Evolutionary conservation across 768 basidiomycete genomes (phyloP).

Genomic region (Bullera alba): DNA sequence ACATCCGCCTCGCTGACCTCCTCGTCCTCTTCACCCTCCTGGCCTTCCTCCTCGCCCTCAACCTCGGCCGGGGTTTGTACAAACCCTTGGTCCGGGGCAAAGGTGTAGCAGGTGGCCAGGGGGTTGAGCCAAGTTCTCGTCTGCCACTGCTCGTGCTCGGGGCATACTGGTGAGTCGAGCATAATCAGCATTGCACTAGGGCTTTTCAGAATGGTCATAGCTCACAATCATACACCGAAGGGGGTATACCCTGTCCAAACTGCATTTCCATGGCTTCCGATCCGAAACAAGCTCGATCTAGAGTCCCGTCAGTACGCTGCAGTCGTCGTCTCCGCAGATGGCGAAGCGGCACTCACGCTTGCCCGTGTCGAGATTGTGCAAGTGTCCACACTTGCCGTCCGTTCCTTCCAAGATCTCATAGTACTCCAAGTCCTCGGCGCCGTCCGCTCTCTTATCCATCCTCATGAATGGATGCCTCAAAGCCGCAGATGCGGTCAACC

Average conservation of each 20-base stretch:
- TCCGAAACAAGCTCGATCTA: constrained; percentile 28
- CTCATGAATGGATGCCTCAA: constrained; percentile 71
- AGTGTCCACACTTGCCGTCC: constrained; percentile 25
- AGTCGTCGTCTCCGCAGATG: neutral
- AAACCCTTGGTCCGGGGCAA: neutral
- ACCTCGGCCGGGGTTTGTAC: neutral
- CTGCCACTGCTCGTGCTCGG: constrained; percentile 37
- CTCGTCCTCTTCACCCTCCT: neutral
- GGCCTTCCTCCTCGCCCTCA: too few relatives aligned
- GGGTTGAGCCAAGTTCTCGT: constrained; percentile 24
- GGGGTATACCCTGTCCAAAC: constrained; percentile 34
- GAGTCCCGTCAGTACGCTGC: constrained; percentile 1
- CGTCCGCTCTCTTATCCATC: constrained; percentile 44
- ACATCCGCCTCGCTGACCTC: neutral
- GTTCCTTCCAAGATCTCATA: constrained; percentile 8
- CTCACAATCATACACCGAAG: constrained; percentile 14
- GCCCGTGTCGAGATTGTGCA: constrained; percentile 19
- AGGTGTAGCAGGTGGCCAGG: constrained; percentile 3
- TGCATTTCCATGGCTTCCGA: constrained; percentile 16
- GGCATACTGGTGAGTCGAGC: constrained; percentile 35
- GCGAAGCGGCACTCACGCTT: constrained; percentile 18
- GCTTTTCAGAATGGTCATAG: neutral
- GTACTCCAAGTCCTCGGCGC: constrained; percentile 4
- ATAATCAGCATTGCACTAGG: neutral
- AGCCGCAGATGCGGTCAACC: constrained; percentile 68